Base-by-base conservation (phyloP, 345 rosid species). In the rapeseed (Brassica napus) region DNA sequence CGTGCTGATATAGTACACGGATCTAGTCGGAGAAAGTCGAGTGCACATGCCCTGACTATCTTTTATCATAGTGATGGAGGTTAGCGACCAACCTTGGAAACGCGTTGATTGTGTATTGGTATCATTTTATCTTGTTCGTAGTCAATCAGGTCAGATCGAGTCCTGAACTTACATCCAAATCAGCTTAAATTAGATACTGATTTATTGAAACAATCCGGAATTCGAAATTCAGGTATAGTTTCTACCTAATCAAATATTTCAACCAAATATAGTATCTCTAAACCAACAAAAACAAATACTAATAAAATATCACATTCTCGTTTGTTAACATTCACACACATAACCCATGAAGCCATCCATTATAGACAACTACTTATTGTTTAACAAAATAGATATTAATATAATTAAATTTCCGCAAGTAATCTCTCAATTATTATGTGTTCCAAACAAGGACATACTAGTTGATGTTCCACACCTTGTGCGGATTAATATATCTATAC, bases 211-310 rank as follows among this genome's bases (percentile, higher is more conserved):
- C 35, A 61, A 69, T 77, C 44, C 52, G 18, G 8, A 55, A 57
- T 72, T 62, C 62, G 4, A 64, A 66, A 65, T n/a, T 67, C 69
- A 31, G 73, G 74, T 79, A 31, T 32, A 23, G 0, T 44, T 66
- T 72, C 58, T n/a, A 67, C 63, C 69, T 67, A 79, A 72, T 44
- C 16, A 66, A 63, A 65, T 72, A 72, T 72, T 26, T 55, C 24
- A 28, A 8, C 81, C 59, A 71, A 71, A 77, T 70, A 62, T 15
- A 52, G 8, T 5, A 9, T 14, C 65, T 5, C 12, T 31, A 35
- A 21, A 5, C 30, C 0, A 60, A 71, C 49, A 37, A 7, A 37
- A 34, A 0, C 1, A 34, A 28, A 58, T 30, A 59, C 68, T 15
- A 42, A 12, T 6, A 69, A 76, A 61, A 61, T 44, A 69, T 77